Conservation (phyloP, 2,329 filamentous ascomycete species). For the Hypomyces perniciosus region DNA sequence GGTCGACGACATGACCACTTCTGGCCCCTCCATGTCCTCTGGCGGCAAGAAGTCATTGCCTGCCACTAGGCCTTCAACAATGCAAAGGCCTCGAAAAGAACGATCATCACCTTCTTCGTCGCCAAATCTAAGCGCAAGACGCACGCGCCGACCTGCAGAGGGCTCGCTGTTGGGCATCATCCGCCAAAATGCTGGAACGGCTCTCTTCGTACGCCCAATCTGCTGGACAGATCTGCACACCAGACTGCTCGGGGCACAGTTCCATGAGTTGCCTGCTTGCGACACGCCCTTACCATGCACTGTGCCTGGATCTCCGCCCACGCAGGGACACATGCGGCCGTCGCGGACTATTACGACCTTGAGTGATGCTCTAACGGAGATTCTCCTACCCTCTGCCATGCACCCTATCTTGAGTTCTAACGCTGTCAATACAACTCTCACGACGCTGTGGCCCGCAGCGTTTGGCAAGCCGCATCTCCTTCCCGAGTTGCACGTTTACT, state of each 20-base stretch:
- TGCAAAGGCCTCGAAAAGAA: slow-evolving; percentile 16
- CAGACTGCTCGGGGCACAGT: slow-evolving; percentile 41
- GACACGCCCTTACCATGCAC: slow-evolving; percentile 34
- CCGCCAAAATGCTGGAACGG: slow-evolving; percentile 39
- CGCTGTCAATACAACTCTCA: slow-evolving; percentile 39
- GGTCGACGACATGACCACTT: slow-evolving; percentile 17
- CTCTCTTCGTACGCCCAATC: slow-evolving; percentile 48
- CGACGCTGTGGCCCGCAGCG: slow-evolving; percentile 37
- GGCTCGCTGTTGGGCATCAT: slow-evolving; percentile 50
- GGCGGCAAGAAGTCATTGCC: slow-evolving; percentile 5
- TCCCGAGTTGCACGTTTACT: slow-evolving; percentile 44
- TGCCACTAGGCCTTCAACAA: slow-evolving; percentile 21
- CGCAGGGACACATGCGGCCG: slow-evolving; percentile 31
- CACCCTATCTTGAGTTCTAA: slow-evolving; percentile 32
- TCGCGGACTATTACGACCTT: slow-evolving; percentile 38
- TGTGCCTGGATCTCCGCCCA: slow-evolving; percentile 28
- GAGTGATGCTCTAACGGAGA: slow-evolving; percentile 37
- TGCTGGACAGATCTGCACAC: slow-evolving; percentile 51
- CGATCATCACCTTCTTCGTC: slow-evolving; percentile 10
- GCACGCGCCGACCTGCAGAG: slow-evolving; percentile 35
- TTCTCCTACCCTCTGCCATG: slow-evolving; percentile 31
- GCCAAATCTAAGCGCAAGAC: slow-evolving; percentile 7
- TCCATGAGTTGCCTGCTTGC: slow-evolving; percentile 37
- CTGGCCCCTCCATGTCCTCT: slow-evolving; percentile 10
- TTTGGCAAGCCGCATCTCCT: slow-evolving; percentile 25